These are phyloP conservation scores for Phytophthora ohioensis DNA, from an alignment of 352 stramenopile genomes.

Conservation along the genomic window DNA sequence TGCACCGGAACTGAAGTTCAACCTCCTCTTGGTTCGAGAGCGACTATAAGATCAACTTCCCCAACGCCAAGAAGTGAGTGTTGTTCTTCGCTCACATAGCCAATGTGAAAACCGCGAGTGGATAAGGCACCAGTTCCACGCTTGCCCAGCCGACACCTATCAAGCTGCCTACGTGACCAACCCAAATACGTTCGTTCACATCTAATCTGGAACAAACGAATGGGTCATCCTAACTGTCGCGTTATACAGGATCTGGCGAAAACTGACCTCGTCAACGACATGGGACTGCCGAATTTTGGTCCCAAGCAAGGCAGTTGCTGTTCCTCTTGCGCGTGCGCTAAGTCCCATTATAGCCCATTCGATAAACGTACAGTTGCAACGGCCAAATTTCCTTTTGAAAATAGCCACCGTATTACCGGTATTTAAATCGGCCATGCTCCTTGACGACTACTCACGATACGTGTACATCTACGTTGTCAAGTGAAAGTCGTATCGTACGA, in stretches of 20 bases:
- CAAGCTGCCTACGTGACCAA: background rate
- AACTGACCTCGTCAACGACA: too few species aligned
- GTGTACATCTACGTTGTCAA: background rate
- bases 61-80: slow-evolving; percentile 28
- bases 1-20: slow-evolving; percentile 8
- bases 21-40: slow-evolving; percentile 6
- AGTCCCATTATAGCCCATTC: too few species aligned
- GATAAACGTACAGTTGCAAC: too few species aligned
- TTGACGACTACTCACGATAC: background rate
- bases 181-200: too few species aligned
- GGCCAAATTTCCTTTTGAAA: too few species aligned
- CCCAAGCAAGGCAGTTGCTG: too few species aligned
- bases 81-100: background rate
- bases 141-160: background rate
- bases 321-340: too few species aligned
- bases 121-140: background rate
- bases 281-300: too few species aligned
- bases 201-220: too few species aligned
- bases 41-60: slow-evolving; percentile 31
- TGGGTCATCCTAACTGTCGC: too few species aligned
- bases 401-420: too few species aligned
- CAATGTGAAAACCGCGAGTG: background rate
- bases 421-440: background rate
- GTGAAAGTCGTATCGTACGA: background rate
- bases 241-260: too few species aligned